Conservation (phyloP, 75 land plant species). For the Cryptomeria japonica region DNA sequence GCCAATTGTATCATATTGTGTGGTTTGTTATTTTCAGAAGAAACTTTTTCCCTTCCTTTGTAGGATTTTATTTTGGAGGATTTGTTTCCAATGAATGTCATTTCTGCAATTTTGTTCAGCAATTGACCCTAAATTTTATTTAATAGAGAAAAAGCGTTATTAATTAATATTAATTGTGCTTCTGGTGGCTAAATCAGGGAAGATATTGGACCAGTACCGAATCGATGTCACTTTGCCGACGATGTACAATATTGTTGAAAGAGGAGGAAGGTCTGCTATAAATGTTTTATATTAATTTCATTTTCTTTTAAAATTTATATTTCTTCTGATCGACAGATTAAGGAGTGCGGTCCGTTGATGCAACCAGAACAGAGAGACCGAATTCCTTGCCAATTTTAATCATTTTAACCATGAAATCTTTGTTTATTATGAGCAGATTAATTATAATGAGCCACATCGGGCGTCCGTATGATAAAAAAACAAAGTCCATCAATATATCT, state of each 20-base stretch:
- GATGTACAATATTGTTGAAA: constrained; percentile 55
- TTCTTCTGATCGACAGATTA: too few species aligned
- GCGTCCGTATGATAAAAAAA: constrained; percentile 45
- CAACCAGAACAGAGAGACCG: too few species aligned
- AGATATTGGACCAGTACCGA: constrained; percentile 40
- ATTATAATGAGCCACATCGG: constrained; percentile 57
- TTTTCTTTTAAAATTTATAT: too few species aligned
- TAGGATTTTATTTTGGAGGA: too few species aligned
- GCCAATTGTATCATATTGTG: background rate
- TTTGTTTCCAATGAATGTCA: too few species aligned
- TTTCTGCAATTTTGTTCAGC: background rate
- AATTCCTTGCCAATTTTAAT: too few species aligned
- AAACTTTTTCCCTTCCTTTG: too few species aligned
- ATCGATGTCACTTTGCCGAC: constrained; percentile 53
- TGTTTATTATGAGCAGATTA: constrained; percentile 15
- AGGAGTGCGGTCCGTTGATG: too few species aligned
- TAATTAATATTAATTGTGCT: background rate
- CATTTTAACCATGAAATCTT: too few species aligned
- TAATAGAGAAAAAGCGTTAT: background rate
- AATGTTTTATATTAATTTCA: background rate
- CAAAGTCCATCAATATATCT: constrained; percentile 24
- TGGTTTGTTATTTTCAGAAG: too few species aligned
- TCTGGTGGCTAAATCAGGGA: constrained; percentile 20
- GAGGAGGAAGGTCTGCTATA: constrained; percentile 35
- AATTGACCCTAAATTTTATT: background rate